Base-by-base conservation (phyloP, 345 rosid genomes). In the Chamaenerion angustifolium region DNA sequence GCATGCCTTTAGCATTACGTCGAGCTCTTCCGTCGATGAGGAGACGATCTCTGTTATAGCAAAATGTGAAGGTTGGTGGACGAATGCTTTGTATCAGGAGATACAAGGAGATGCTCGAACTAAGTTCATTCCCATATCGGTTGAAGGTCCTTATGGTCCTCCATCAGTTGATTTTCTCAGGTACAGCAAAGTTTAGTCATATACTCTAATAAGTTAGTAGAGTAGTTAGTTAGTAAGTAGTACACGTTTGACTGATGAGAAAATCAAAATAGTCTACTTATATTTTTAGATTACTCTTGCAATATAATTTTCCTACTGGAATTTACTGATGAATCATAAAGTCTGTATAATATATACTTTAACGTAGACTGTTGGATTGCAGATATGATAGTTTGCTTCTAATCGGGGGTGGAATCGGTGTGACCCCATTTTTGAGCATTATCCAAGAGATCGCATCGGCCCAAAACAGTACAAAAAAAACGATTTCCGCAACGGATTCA, bases 91-190 rank as follows among this genome's bases (percentile, higher is more conserved):
- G 54, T 70, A 78, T 23, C 64, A 71, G 44, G 68, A 56, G 70
- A 55, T 85, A 51, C 71, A 64, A 45, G 69, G 65, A 42, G 63
- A 74, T 54, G 62, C 68, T 10, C 40, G 48, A n/a, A 63, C 64
- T 63, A 65, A 49, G 48, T 69, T 69, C 71, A 60, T 78, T 23
- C 66, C 66, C 13, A n/a, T 70, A 18, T 65, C 78, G 50, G 65
- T 80, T 14, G 95, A 88, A 76, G 97, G 97, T 52, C 95, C 95
- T 49, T 84, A 88, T 65, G 97, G 95, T 61, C 92, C 92, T 52
- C 43, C 78, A 52, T 63, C 87, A 1, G 54, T 72, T 46, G 73
- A 78, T 42, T 82, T 82, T 49, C 72, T 82, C 59, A 80, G 93
- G 95, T 82, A 15, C 11, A 54, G 18, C 4, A 21, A 21, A 21